Conservation (phyloP, 805 yeast species). For the Yamadazyma insecticola region DNA sequence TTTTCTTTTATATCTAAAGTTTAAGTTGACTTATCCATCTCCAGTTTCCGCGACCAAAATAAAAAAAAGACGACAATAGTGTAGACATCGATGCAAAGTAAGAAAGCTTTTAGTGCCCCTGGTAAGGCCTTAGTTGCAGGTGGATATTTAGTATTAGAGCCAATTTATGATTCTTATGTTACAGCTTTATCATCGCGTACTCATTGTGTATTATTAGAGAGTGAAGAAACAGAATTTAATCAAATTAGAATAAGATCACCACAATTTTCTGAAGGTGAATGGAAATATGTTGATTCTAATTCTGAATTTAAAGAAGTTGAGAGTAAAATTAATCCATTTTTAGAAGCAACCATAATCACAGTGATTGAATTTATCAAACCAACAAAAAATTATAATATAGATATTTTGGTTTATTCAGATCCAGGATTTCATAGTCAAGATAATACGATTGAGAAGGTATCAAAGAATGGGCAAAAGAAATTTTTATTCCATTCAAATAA, state of each 20-base stretch:
- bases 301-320: conserved; percentile 20
- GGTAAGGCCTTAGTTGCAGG: conserved; percentile 95
- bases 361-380: conserved; percentile 51
- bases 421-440: conserved; percentile 83
- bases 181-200: conserved; percentile 87
- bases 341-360: conserved; percentile 56
- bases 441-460: conserved; percentile 29
- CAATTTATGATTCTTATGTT: conserved; percentile 68
- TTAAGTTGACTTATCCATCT: not conserved
- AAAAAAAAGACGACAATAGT: no score
- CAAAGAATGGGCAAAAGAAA: conserved; percentile 30
- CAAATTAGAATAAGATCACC: conserved; percentile 60
- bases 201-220: conserved; percentile 62
- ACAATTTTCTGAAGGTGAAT: conserved; percentile 66
- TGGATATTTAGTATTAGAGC: conserved; percentile 87
- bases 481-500: conserved; percentile 59
- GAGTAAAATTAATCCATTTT: conserved; percentile 61
- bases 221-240: conserved; percentile 7
- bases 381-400: conserved; percentile 23
- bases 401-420: conserved; percentile 73
- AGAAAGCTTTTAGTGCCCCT: conserved; percentile 78
- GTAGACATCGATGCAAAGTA: no score
- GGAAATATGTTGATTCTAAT: conserved; percentile 47
- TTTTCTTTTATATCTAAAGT: conserved; percentile 19
- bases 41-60: no score